These are phyloP conservation scores for Combretum micranthum DNA, from an alignment of 345 rosid genomes.

Conservation along the genomic window DNA sequence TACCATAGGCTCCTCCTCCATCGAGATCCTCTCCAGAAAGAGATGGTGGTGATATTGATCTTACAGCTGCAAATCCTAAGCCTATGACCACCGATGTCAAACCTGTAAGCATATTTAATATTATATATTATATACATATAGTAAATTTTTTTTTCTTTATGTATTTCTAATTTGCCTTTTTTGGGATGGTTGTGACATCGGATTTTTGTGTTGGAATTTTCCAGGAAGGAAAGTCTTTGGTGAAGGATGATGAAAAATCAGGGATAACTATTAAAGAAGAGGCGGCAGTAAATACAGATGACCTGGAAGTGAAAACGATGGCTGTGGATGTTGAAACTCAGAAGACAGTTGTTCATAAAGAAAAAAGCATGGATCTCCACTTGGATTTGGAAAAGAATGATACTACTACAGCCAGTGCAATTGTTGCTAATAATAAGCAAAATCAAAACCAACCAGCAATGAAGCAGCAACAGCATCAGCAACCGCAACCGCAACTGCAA, in stretches of 20 bases:
- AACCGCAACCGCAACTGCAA: conserved; percentile 44
- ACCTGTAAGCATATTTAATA: conserved; percentile 54
- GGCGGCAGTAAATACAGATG: conserved; percentile 26
- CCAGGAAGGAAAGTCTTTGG: conserved; percentile 51
- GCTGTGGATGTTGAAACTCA: conserved; percentile 38
- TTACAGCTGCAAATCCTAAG: conserved; percentile 58
- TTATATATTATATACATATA: too few relatives aligned
- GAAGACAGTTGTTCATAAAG: conserved; percentile 33
- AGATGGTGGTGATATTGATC: conserved; percentile 47
- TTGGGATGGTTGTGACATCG: neutral
- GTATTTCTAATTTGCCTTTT: neutral
- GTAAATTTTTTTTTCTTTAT: conserved; percentile 3
- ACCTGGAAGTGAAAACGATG: conserved; percentile 38
- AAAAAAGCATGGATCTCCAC: conserved; percentile 55
- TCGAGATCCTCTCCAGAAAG: conserved; percentile 81
- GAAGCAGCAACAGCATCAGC: conserved; percentile 46
- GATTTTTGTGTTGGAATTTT: conserved; percentile 6
- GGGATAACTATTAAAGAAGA: conserved; percentile 24
- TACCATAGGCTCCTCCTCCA: conserved; percentile 78
- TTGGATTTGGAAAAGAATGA: conserved; percentile 79
- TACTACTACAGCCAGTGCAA: conserved; percentile 19
- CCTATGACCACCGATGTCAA: conserved; percentile 42
- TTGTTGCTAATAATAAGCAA: conserved; percentile 27
- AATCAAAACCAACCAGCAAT: conserved; percentile 32
- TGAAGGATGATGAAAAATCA: conserved; percentile 38